phyloP scores from a whole-genome alignment of 1,139 yeast genomes.

The Yamadazyma atlantica region DNA sequence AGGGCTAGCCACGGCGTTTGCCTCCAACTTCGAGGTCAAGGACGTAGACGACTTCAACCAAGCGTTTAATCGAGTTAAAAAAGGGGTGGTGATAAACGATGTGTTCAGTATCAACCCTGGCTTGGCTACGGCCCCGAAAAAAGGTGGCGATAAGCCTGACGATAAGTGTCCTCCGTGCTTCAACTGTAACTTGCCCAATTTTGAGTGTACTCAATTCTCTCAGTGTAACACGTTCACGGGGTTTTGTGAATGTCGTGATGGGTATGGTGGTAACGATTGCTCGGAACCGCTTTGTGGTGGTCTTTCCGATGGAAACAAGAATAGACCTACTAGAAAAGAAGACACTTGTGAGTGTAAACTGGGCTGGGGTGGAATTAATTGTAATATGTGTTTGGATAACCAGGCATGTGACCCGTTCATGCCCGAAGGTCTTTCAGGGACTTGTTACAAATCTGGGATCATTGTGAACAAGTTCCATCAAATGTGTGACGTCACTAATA shows the following conservation, averaged over 20 bases:
- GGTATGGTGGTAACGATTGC: conserved; percentile 94
- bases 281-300: conserved; percentile 88
- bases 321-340: conserved; percentile 62
- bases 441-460: conserved; percentile 88
- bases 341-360: conserved; percentile 65
- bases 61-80: conserved; percentile 27
- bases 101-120: conserved; percentile 23
- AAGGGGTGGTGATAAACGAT: conserved; percentile 26
- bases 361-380: conserved; percentile 95
- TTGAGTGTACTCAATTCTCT: conserved; percentile 87
- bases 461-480: conserved; percentile 80
- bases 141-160: conserved; percentile 13
- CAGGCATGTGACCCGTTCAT: conserved; percentile 78
- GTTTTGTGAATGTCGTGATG: conserved; percentile 86
- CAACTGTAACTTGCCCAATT: conserved; percentile 90
- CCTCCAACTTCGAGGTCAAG: conserved; percentile 13
- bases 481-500: conserved; percentile 92
- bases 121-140: conserved; percentile 11
- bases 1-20: too few relatives aligned
- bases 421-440: conserved; percentile 86
- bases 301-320: conserved; percentile 58
- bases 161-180: conserved; percentile 82
- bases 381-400: conserved; percentile 78
- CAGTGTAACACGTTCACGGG: conserved; percentile 85
- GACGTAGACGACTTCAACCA: conserved; percentile 15